phyloP scores from a whole-genome alignment of 352 stramenopile genomes.

The Aphanomyces invadans region DNA sequence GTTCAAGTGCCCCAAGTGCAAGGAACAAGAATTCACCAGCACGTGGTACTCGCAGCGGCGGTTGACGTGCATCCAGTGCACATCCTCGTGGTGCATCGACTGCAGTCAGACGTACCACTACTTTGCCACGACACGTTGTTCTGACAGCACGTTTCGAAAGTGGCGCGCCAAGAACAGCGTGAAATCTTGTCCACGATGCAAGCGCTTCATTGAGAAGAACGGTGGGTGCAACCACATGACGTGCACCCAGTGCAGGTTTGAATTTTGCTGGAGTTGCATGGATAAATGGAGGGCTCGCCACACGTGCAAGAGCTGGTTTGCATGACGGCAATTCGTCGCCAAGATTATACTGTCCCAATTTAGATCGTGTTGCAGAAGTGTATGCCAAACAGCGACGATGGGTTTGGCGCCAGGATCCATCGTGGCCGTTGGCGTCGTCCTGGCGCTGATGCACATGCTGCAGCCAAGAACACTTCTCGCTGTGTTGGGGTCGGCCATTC shows the following conservation, averaged over 20 bases:
- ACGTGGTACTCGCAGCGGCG: neutral
- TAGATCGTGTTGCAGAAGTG: too few relatives aligned
- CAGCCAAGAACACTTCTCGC: too few relatives aligned
- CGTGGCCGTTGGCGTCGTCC: too few relatives aligned
- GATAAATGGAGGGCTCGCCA: neutral
- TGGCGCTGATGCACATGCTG: too few relatives aligned
- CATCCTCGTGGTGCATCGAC: neutral
- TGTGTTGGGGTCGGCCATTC: too few relatives aligned
- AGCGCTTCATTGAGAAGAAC: neutral
- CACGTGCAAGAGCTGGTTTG: neutral
- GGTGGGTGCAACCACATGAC: conserved; percentile 21
- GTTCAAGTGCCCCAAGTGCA: neutral
- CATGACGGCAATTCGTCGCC: too few relatives aligned
- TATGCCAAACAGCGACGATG: too few relatives aligned
- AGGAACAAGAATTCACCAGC: neutral
- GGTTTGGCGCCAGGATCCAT: too few relatives aligned
- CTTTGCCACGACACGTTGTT: neutral
- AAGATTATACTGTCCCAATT: too few relatives aligned
- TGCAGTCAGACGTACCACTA: conserved; percentile 2
- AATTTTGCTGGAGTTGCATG: conserved; percentile 6
- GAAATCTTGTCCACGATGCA: neutral
- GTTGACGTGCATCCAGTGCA: neutral
- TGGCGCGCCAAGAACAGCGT: neutral
- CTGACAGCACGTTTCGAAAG: neutral
- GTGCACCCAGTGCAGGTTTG: neutral